Base-by-base conservation (phyloP, 345 rosid genomes). In the Microthlaspi erraticum region DNA sequence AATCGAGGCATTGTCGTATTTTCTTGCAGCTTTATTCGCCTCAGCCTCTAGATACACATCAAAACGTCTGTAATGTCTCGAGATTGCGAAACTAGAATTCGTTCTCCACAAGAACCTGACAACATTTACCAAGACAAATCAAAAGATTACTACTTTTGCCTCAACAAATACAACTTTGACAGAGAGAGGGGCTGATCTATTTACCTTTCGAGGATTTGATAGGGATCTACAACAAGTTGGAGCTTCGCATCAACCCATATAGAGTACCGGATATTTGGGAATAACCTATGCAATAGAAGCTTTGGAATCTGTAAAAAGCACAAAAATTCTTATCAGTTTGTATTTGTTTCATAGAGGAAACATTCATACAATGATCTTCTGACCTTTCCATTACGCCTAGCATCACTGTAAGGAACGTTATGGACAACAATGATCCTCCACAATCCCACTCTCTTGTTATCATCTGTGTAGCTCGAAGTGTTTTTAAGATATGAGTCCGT, bases 211-310 rank as follows among this genome's bases (percentile, higher is more conserved):
- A 92, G 91, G 77, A 90, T 66, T 82, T 92, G 88, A 74, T 90
- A 92, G 9, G 98, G 98, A 80, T 92, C 96, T 74, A 81, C 78
- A 60, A 90, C 88, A 80, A 90, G 93, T 81, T 84, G 79, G 62
- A 92, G 96, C 82, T 92, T 92, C 32, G 94, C 98, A 75, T 92
- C 96, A 77, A 90, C 82, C 98, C 96, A 92, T 66, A 90, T 79
- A 43, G 98, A 90, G 76, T 87, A 92, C 45, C 85, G 77, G 39
- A 82, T 81, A 74, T 87, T 87, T 17, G 97, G 97, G 65, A 88
- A 85, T 66, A 93, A 58, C 66, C 97, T 82, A 68, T 93, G 98
- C 78, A 88, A 63, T 31, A 92, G 78, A 82, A 93, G 95, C 87
- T 90, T 93, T 0, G 97, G 98, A 18, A 93, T 73, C 98, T 90